These are phyloP conservation scores for Claviceps pusilla DNA, from an alignment of 2,329 filamentous ascomycete genomes.

Conservation along the genomic window DNA sequence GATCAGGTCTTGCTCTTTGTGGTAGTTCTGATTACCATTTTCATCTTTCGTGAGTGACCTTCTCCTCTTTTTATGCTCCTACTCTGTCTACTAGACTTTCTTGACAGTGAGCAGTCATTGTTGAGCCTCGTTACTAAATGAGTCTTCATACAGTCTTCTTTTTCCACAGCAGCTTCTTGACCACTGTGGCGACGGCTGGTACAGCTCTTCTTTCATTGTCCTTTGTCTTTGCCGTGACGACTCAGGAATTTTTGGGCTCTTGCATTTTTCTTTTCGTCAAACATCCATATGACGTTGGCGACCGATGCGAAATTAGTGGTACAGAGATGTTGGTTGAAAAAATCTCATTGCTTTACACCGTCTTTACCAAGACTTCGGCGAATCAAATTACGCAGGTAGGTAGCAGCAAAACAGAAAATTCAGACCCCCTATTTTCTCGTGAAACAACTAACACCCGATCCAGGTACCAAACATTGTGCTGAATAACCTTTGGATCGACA, in stretches of 20 bases:
- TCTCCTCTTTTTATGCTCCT: too few relatives aligned
- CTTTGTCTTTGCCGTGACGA: constrained; percentile 85
- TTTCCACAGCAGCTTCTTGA: constrained; percentile 72
- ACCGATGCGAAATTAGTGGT: constrained; percentile 67
- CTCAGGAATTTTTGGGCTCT: constrained; percentile 90
- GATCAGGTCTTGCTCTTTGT: constrained; percentile 74
- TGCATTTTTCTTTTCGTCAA: constrained; percentile 99
- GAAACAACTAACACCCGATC: constrained; percentile 19
- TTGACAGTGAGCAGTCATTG: background rate
- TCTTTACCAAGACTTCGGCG: constrained; percentile 72
- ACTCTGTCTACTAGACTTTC: background rate
- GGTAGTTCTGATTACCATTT: constrained; percentile 64
- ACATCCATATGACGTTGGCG: constrained; percentile 91
- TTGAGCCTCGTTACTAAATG: background rate
- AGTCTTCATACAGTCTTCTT: constrained; percentile 48
- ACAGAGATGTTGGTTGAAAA: constrained; percentile 72
- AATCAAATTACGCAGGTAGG: constrained; percentile 54
- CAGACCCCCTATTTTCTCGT: background rate
- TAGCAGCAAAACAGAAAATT: background rate
- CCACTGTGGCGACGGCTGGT: constrained; percentile 75
- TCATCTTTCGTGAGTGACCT: constrained; percentile 55
- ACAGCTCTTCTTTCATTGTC: constrained; percentile 89
- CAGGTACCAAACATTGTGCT: constrained; percentile 81
- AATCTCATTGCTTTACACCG: constrained; percentile 84
- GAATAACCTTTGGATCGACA: constrained; percentile 90